phyloP scores from a whole-genome alignment of 2,329 filamentous ascomycete genomes.

The Elsinoe ampelina region DNA sequence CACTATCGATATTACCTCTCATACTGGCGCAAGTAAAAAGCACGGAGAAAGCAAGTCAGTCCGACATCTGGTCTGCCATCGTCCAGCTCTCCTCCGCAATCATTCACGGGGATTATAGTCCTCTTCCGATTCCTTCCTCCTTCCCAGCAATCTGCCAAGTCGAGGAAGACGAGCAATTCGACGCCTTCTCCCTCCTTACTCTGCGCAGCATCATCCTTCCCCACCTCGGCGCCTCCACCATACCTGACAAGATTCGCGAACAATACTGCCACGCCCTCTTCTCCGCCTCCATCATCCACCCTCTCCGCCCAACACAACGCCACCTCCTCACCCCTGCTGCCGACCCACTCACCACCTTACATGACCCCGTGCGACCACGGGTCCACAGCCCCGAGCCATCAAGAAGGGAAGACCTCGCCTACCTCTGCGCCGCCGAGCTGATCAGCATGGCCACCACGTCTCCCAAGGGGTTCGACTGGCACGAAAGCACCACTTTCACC shows the following conservation, averaged over 20 bases:
- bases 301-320: conserved; percentile 42
- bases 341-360: conserved; percentile 52
- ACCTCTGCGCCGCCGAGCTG: conserved; percentile 71
- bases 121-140: conserved; percentile 26
- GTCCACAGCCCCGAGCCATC: conserved; percentile 60
- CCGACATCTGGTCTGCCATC: conserved; percentile 36
- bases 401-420: conserved; percentile 61
- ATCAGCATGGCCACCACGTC: conserved; percentile 26
- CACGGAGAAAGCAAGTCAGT: conserved; percentile 14
- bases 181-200: conserved; percentile 62
- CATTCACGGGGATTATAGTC: conserved; percentile 52
- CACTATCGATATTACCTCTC: conserved; percentile 49
- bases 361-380: conserved; percentile 57
- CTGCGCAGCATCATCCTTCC: conserved; percentile 67
- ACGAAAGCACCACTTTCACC: background rate
- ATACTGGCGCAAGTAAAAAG: conserved; percentile 25
- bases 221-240: conserved; percentile 53
- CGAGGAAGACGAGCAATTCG: conserved; percentile 65
- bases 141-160: conserved; percentile 32
- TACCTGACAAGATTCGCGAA: conserved; percentile 59
- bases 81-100: conserved; percentile 60
- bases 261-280: conserved; percentile 71
- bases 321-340: conserved; percentile 47
- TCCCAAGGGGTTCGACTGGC: background rate
- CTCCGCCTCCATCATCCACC: conserved; percentile 70